Conservation (phyloP, 768 basidiomycete species). For the Dictyophora rubrovolvata region DNA sequence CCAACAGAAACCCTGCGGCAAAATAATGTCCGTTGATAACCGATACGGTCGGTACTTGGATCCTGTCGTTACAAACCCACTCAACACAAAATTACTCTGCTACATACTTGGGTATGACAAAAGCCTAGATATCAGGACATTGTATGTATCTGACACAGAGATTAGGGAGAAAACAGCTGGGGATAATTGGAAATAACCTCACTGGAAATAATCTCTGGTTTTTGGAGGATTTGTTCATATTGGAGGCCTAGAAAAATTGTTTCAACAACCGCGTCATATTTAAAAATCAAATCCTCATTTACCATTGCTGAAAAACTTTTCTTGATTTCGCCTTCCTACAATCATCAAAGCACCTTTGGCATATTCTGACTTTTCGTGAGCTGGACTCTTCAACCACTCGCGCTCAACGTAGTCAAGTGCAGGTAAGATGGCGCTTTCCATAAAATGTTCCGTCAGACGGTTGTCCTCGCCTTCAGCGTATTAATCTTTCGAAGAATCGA, state of each 20-base stretch:
- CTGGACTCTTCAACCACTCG: constrained; percentile 49
- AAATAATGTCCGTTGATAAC: constrained; percentile 82
- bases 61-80: not conserved
- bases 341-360: constrained; percentile 68
- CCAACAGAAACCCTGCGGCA: constrained; percentile 72
- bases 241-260: constrained; percentile 43
- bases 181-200: constrained; percentile 14
- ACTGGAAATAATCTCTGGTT: constrained; percentile 63
- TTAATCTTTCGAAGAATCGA: not conserved
- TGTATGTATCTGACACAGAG: constrained; percentile 47
- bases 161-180: constrained; percentile 5
- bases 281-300: not conserved
- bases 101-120: constrained; percentile 66
- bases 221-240: constrained; percentile 37
- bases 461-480: constrained; percentile 40
- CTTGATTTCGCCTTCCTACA: constrained; percentile 61
- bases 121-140: constrained; percentile 60
- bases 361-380: constrained; percentile 36
- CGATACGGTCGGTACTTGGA: constrained; percentile 62
- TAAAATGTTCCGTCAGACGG: constrained; percentile 48
- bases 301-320: constrained; percentile 89
- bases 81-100: not conserved
- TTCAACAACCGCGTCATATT: not conserved
- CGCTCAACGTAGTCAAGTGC: constrained; percentile 64
- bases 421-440: constrained; percentile 53